These are phyloP conservation scores for Cryptococcus maquisensis DNA, from an alignment of 1,284 basidiomycete species.

Conservation along the genomic window DNA sequence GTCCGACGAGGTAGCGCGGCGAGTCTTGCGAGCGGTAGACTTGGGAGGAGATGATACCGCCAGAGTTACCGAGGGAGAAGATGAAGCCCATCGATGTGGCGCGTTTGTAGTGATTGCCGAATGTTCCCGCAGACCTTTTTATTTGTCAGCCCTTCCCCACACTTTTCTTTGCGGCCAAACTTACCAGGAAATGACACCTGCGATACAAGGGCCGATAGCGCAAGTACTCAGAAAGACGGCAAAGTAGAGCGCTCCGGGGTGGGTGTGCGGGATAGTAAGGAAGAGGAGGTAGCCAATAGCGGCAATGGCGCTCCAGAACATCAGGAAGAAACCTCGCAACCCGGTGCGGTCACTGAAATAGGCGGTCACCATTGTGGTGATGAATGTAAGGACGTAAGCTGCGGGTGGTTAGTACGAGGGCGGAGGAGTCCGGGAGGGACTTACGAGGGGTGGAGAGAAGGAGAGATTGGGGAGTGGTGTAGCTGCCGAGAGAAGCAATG, in stretches of 20 bases:
- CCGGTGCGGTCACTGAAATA: constrained; percentile 45
- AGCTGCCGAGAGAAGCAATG: constrained; percentile 47
- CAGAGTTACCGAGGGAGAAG: constrained; percentile 51
- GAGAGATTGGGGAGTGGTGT: constrained; percentile 44
- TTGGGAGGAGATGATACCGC: constrained; percentile 50
- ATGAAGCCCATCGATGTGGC: constrained; percentile 51
- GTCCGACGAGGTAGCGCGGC: constrained; percentile 43
- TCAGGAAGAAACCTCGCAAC: constrained; percentile 48
- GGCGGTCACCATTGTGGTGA: constrained; percentile 50
- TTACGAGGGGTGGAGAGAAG: constrained; percentile 47
- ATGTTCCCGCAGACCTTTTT: neutral
- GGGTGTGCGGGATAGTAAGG: constrained; percentile 28
- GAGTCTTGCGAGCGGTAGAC: constrained; percentile 43
- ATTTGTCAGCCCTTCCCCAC: neutral
- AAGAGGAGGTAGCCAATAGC: constrained; percentile 50
- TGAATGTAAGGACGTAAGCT: constrained; percentile 52
- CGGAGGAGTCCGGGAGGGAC: constrained; percentile 9
- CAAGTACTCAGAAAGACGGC: constrained; percentile 50
- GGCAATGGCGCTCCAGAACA: constrained; percentile 48
- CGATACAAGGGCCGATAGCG: constrained; percentile 48
- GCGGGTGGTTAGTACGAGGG: constrained; percentile 5
- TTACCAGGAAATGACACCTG: constrained; percentile 49
- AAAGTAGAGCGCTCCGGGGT: constrained; percentile 47
- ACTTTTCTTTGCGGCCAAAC: too few relatives aligned
- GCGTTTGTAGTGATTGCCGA: constrained; percentile 27